These are phyloP conservation scores for Eucalyptus tenuipes DNA, from an alignment of 345 rosid genomes.

Conservation along the genomic window DNA sequence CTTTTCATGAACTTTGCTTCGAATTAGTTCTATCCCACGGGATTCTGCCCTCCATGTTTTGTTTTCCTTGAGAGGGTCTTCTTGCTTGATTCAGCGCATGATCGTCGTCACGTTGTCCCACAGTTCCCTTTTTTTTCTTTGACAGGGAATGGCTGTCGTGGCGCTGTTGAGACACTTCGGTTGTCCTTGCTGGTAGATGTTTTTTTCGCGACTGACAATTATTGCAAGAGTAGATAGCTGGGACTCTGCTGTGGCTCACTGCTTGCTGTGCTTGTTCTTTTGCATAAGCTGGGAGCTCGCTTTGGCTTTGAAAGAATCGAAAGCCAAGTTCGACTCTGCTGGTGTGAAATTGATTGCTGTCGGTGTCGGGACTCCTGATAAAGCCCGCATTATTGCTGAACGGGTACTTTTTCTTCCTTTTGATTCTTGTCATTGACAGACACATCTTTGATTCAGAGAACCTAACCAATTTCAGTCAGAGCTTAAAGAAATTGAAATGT, in stretches of 20 bases:
- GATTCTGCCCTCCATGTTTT: neutral
- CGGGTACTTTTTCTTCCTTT: constrained; percentile 20
- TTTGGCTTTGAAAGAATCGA: constrained; percentile 45
- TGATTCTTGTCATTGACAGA: neutral
- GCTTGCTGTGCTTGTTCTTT: neutral
- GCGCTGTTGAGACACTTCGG: constrained; percentile 91
- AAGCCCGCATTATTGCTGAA: constrained; percentile 63
- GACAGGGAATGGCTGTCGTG: constrained; percentile 67
- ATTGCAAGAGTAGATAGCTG: neutral
- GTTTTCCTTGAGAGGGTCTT: neutral
- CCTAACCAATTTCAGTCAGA: neutral
- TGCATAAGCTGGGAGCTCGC: constrained; percentile 86
- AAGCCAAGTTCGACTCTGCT: constrained; percentile 57
- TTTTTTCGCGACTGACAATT: neutral
- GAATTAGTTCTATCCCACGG: neutral
- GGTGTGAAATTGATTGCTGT: constrained; percentile 75
- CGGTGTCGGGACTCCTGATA: constrained; percentile 78
- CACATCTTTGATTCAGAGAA: neutral
- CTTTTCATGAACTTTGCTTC: neutral
- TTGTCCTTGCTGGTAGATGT: constrained; percentile 64
- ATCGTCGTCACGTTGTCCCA: neutral
- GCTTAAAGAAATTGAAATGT: neutral
- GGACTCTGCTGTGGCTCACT: neutral
- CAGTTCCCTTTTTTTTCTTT: neutral
- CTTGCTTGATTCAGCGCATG: neutral